Conservation (phyloP, 306 rosid species). For the Sindora glabra region DNA sequence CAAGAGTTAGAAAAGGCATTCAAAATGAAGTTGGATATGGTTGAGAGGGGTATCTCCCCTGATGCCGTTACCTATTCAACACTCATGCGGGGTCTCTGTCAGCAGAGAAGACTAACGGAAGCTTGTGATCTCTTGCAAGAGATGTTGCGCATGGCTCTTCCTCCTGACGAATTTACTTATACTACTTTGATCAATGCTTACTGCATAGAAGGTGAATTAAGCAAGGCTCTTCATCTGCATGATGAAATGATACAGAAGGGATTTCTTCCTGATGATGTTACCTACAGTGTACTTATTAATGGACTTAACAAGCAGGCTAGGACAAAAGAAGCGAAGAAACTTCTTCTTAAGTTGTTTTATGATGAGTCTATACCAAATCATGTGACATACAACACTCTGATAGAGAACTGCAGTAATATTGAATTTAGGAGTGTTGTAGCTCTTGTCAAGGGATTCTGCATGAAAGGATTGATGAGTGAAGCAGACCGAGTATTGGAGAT, state of each 20-base stretch:
- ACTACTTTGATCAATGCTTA: constrained; percentile 82
- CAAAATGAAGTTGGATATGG: constrained; percentile 63
- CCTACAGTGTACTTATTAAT: constrained; percentile 86
- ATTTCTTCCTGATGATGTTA: constrained; percentile 69
- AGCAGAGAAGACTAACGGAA: constrained; percentile 48
- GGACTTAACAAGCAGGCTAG: constrained; percentile 79
- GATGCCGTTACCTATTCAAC: constrained; percentile 65
- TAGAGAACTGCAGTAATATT: constrained; percentile 54
- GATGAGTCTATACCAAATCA: constrained; percentile 62
- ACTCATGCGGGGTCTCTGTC: constrained; percentile 76
- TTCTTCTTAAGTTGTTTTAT: constrained; percentile 72
- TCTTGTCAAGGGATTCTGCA: constrained; percentile 83
- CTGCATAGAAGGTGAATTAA: constrained; percentile 63
- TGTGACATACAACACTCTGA: constrained; percentile 62
- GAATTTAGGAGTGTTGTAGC: constrained; percentile 65
- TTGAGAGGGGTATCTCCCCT: constrained; percentile 54
- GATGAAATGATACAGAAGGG: constrained; percentile 78
- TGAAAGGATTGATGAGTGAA: constrained; percentile 85
- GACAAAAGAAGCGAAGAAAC: constrained; percentile 83
- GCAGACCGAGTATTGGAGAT: constrained; percentile 65
- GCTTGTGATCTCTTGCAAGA: constrained; percentile 67
- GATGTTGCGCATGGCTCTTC: constrained; percentile 45
- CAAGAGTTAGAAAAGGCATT: constrained; percentile 66
- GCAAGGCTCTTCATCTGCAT: constrained; percentile 62
- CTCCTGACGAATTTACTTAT: constrained; percentile 67